These are phyloP conservation scores for Vitis amurensis DNA, from an alignment of 164 flowering plant species.

Conservation along the genomic window DNA sequence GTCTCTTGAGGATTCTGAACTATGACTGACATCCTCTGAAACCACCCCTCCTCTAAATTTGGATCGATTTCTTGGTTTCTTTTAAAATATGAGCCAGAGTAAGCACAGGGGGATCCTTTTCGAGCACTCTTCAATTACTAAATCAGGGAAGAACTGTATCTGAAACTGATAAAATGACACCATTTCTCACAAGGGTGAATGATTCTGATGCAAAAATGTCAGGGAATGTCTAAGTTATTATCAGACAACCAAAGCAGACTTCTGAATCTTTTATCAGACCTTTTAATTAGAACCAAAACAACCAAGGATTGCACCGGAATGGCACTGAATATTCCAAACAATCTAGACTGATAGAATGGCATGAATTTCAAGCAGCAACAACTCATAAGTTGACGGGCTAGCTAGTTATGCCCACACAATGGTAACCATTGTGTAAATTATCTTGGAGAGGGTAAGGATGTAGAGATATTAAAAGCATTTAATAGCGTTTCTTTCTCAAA, in stretches of 20 bases:
- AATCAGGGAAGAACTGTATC: neutral
- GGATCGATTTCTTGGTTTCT: neutral
- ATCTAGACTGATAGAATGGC: too few relatives aligned
- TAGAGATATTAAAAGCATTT: neutral
- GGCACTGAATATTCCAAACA: too few relatives aligned
- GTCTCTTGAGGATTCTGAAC: neutral
- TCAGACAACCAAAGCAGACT: too few relatives aligned
- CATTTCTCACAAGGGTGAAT: neutral
- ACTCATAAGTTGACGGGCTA: too few relatives aligned
- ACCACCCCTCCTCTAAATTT: neutral
- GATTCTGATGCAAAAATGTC: too few relatives aligned
- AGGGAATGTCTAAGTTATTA: too few relatives aligned
- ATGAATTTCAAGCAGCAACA: too few relatives aligned
- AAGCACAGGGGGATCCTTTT: neutral
- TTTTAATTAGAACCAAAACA: too few relatives aligned
- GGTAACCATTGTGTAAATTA: neutral
- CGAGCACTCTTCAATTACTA: neutral
- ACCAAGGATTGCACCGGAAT: too few relatives aligned
- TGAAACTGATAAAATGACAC: neutral
- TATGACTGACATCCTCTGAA: too few relatives aligned
- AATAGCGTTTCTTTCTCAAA: neutral
- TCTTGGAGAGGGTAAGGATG: neutral
- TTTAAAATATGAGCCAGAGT: neutral
- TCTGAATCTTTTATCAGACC: too few relatives aligned
- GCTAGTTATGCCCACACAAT: too few relatives aligned